phyloP scores from a whole-genome alignment of 2,329 filamentous ascomycete species.

The Epichloe glyceriae region DNA sequence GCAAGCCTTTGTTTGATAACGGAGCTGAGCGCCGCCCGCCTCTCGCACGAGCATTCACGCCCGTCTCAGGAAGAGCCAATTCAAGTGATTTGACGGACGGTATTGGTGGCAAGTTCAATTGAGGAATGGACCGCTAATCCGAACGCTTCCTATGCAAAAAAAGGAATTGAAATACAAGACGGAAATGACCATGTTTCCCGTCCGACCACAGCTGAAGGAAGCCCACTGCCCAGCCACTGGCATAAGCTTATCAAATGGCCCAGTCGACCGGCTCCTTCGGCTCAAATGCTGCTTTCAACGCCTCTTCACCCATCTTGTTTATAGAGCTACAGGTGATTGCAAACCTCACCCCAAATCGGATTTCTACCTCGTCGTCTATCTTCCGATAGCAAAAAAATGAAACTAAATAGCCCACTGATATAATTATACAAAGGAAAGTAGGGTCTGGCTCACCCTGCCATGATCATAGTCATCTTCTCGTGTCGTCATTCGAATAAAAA shows the following conservation, averaged over 20 bases:
- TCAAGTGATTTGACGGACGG: not conserved
- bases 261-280: not conserved
- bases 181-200: not conserved
- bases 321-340: not conserved
- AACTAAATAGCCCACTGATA: not conserved
- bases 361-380: not conserved
- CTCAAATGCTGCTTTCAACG: not conserved
- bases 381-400: not conserved
- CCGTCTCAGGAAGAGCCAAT: not conserved
- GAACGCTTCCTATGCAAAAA: conserved; percentile 5
- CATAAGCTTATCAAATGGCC: not conserved
- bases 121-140: not conserved
- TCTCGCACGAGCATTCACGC: not conserved
- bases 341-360: not conserved
- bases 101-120: not conserved
- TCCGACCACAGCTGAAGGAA: not conserved
- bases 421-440: conserved; percentile 7
- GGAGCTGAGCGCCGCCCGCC: too few relatives aligned
- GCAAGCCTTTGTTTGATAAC: too few relatives aligned
- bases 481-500: conserved; percentile 7
- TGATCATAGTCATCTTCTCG: conserved; percentile 9
- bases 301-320: not conserved
- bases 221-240: not conserved
- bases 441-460: conserved; percentile 5
- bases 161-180: not conserved